Percentiles rank a stretch among this genome's conserved stretches.
phyloP scores from a whole-genome alignment of 352 stramenopile genomes.

The Phytophthora megakarya region DNA sequence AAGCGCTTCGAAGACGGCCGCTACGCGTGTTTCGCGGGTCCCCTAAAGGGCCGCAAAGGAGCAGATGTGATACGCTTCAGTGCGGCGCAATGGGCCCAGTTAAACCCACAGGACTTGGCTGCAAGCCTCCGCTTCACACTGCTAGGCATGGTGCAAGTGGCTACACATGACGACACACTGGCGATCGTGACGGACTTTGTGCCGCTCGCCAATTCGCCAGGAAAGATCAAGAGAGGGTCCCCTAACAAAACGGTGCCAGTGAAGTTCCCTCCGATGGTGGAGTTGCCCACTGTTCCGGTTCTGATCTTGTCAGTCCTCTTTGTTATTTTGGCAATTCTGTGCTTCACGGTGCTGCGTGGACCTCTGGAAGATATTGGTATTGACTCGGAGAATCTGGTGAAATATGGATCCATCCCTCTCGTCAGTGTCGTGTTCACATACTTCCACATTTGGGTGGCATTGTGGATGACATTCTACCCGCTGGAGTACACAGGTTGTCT shows the following conservation, averaged over 20 bases:
- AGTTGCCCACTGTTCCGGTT: conserved; percentile 68
- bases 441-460: conserved; percentile 94
- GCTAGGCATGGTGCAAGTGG: conserved; percentile 86
- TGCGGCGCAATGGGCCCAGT: conserved; percentile 55
- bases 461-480: conserved; percentile 99
- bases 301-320: conserved; percentile 56
- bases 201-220: conserved; percentile 35
- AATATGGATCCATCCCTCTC: conserved; percentile 84
- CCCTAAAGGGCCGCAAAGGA: conserved; percentile 67
- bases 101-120: conserved; percentile 67
- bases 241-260: conserved; percentile 43
- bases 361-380: conserved; percentile 59
- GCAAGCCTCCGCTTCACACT: conserved; percentile 86
- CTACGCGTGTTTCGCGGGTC: conserved; percentile 55
- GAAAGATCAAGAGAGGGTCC: conserved; percentile 24
- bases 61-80: conserved; percentile 74
- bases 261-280: conserved; percentile 85
- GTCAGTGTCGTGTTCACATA: conserved; percentile 94
- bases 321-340: conserved; percentile 58
- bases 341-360: conserved; percentile 77
- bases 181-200: conserved; percentile 86
- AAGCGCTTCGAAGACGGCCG: conserved; percentile 74
- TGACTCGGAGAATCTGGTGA: conserved; percentile 66
- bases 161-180: conserved; percentile 58
- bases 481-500: conserved; percentile 93